A percentile compares a stretch with the other conserved stretches of the same genome.
phyloP scores from a whole-genome alignment of 768 basidiomycete species.

The Lentinula boryana region DNA sequence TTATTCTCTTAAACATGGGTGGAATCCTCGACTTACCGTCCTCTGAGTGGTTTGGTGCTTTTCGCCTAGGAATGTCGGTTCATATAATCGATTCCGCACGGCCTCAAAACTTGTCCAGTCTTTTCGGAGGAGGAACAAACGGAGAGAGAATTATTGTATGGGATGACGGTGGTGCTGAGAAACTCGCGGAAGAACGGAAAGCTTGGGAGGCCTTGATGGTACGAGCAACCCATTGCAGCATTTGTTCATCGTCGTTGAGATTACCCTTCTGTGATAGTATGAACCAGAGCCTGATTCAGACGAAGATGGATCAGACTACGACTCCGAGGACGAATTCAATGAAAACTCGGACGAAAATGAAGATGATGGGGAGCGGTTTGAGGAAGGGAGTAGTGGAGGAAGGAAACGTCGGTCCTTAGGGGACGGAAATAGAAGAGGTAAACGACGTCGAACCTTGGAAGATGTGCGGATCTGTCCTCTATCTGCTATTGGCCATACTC shows the following conservation, averaged over 20 bases:
- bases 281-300: conserved; percentile 74
- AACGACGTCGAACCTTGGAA: conserved; percentile 54
- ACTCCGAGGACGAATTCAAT: conserved; percentile 32
- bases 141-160: conserved; percentile 79
- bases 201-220: conserved; percentile 87
- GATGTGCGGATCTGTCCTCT: conserved; percentile 22
- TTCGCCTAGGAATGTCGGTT: conserved; percentile 54
- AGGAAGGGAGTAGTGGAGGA: conserved; percentile 31
- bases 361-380: conserved; percentile 33
- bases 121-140: conserved; percentile 68
- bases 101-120: conserved; percentile 81
- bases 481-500: background rate
- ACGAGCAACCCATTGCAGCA: conserved; percentile 16
- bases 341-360: conserved; percentile 33
- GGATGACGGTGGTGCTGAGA: conserved; percentile 83
- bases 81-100: conserved; percentile 95
- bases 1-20: conserved; percentile 92
- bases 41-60: conserved; percentile 70
- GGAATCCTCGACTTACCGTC: conserved; percentile 79
- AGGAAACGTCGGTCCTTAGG: conserved; percentile 46
- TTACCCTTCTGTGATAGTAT: conserved; percentile 39
- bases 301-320: conserved; percentile 38
- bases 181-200: conserved; percentile 62
- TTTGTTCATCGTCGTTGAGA: conserved; percentile 1
- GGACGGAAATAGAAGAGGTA: conserved; percentile 36